phyloP scores from a whole-genome alignment of 2,329 filamentous ascomycete genomes.

The Penicillium sclerotigenum region DNA sequence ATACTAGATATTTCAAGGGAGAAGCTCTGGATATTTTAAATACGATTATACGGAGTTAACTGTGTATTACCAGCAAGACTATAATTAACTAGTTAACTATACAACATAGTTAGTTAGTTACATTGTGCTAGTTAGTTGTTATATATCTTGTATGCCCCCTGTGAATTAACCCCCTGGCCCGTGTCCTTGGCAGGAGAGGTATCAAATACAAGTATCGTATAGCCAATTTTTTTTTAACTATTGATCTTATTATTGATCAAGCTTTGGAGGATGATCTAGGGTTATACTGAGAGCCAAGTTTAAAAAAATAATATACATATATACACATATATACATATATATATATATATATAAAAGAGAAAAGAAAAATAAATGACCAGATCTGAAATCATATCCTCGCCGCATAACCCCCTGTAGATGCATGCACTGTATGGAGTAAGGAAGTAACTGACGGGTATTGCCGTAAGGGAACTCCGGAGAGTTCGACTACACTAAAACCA shows the following conservation, averaged over 20 bases:
- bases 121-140: not conserved
- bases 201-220: not conserved
- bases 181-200: not conserved
- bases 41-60: too few relatives aligned
- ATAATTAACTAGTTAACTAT: too few relatives aligned
- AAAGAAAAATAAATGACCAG: not conserved
- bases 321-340: too few relatives aligned
- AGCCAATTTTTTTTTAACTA: not conserved
- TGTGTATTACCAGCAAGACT: too few relatives aligned
- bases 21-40: not conserved
- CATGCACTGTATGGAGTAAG: constrained; percentile 8
- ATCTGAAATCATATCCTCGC: not conserved
- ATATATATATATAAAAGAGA: not conserved
- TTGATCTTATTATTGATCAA: not conserved
- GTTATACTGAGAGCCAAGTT: not conserved
- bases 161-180: not conserved
- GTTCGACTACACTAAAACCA: not conserved
- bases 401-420: not conserved
- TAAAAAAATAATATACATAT: too few relatives aligned
- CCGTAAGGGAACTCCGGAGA: constrained; percentile 14
- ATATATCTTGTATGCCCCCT: not conserved
- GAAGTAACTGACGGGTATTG: constrained; percentile 14
- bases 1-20: not conserved
- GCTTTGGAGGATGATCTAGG: not conserved
- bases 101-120: too few relatives aligned